A percentile compares a stretch with the other conserved stretches of the same genome.
Evolutionary conservation across 192 early-diverging fungal species (phyloP).

Genomic region (Rhizophagus clarus): DNA sequence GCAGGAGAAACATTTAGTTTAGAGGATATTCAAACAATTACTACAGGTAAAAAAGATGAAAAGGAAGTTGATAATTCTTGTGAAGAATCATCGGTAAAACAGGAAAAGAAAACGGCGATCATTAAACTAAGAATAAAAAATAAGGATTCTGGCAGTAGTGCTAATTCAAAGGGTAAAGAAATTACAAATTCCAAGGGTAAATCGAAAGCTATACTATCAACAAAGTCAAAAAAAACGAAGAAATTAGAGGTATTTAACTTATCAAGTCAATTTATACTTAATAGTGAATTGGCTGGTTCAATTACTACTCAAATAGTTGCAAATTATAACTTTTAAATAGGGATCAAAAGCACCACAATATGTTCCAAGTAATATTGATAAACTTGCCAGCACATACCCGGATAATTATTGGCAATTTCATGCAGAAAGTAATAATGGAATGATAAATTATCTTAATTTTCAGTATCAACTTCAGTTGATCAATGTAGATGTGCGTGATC

Average conservation of each 20-base stretch:
- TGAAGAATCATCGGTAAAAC: not conserved
- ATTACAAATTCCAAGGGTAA: not conserved
- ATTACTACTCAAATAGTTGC: not conserved
- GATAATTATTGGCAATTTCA: conserved; percentile 63
- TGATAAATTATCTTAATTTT: conserved; percentile 70
- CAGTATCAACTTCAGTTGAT: conserved; percentile 70
- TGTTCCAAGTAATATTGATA: conserved; percentile 55
- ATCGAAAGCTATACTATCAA: not conserved
- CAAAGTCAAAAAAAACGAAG: not conserved
- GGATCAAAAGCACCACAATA: conserved; percentile 31
- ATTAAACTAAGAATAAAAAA: not conserved
- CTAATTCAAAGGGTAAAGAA: not conserved
- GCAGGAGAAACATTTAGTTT: not conserved
- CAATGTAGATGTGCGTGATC: conserved; percentile 70
- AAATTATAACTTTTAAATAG: not conserved
- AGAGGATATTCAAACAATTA: not conserved
- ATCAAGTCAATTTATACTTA: too few species aligned
- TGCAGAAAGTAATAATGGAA: conserved; percentile 51
- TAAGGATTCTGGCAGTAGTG: not conserved
- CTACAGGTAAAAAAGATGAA: not conserved
- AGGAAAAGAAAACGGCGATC: not conserved
- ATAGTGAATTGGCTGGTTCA: not conserved
- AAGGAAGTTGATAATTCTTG: not conserved
- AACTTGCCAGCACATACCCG: conserved; percentile 59
- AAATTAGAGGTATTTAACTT: not conserved